Evolutionary conservation across 179 eudicot genomes (phyloP), one percentile per base, ranked within the genome.

Genomic region (Beta corolliflora): DNA sequence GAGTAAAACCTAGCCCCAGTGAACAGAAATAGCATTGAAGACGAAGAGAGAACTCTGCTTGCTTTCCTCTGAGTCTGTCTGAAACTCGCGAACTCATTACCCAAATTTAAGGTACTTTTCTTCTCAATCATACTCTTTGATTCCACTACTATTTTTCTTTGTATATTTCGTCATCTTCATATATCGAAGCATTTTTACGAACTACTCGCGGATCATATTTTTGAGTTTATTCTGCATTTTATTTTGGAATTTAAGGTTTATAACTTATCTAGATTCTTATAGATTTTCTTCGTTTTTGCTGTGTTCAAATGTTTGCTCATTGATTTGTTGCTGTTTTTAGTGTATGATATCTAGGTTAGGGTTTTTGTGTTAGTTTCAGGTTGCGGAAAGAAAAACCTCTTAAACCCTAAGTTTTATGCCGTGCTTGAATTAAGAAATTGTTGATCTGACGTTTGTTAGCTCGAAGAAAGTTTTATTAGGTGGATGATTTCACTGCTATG

Each of bases 401-500:
- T 56, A 75, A 75, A 75, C 77, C 77, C 77, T 75, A 75, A 58
- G 56, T 75, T 75, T 56, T 0, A 36, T 8, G 5, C 11, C 25
- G 50, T 4, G 7, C 1, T 75, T 25, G 48, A 56, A 56, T 56
- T 41, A 36, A 18, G 15, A 10, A 56, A 19, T 4, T 55, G 25
- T 15, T 75, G 66, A 56, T 75, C 66, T 36, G 66, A 13, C 55
- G 13, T 4, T 48, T 48, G 53, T 48, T 1, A 48, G 53, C 53
- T 48, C 9, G 53, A 58, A 58, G 25, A 45, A 18, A 14, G 71
- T 0, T 48, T 14, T 16, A 58, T 58, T 5, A 36, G 16, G 16
- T 36, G 50, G 19, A 31, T 68, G 4, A 41, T 15, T 68, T 44
- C 52, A 0, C 12, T 68, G 21, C 21, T 68, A 3, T 48, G 10